Evolutionary conservation across 2,329 filamentous ascomycete species (phyloP), one percentile per base, ranked within the genome.

Genomic region (Fusarium goolgardi): DNA sequence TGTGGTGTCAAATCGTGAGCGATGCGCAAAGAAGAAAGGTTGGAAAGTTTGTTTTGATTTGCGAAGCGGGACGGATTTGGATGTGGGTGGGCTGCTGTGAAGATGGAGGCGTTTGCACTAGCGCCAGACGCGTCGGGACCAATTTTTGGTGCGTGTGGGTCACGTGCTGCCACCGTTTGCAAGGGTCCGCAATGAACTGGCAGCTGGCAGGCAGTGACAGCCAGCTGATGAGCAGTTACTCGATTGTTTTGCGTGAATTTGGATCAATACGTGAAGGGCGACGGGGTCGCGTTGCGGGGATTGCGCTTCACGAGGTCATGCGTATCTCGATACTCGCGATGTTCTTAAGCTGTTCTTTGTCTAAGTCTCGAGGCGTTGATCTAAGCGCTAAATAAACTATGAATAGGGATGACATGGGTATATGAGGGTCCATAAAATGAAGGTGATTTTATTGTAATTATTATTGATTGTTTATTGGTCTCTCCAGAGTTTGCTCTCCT

Each of bases 11-110:
- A 43, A 21, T 50, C 32, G 37, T 35, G 25, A 52, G 56, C 29
- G 45, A 46, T 59, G 57, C 56, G 54, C 54, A 62, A 69, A 49
- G 53, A 35, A 37, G 13, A 13, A 49, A 25, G 18, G 31, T 49
- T 49, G 8, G 37, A 45, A 39, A 31, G 53, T 59, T 55, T 69
- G 65, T 69, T 69, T 69, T 69, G 67, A 63, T 68, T 69, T 69
- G 62, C 45, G 39, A 45, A 27, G 45, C 52, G 44, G 54, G 50
- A 51, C 47, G 57, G 53, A 59, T 63, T 50, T 56, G 39, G 53
- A 60, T 61, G 59, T 52, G 63, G 59, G 46, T n/a, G 21, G 32
- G 47, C 34, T 39, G 59, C 59, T 58, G 32, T 27, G 60, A 56
- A 39, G 37, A 65, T 37, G 21, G 27, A 51, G 60, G 53, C 50